Conservation (phyloP, 148 eudicot species). For the Talinum fruticosum region DNA sequence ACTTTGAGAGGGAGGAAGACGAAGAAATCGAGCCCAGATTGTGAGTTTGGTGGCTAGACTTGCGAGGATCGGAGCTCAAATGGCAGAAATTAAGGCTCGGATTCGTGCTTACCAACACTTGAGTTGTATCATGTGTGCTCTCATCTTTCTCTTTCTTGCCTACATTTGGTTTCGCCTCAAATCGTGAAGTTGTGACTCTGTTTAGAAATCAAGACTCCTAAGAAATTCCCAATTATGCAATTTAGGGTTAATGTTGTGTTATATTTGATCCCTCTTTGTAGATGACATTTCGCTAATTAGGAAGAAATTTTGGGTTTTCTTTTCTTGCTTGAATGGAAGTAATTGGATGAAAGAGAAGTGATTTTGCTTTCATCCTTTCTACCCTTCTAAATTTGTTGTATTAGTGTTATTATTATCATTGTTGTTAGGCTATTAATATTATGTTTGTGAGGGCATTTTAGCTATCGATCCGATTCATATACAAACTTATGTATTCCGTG, state of each 20-base stretch:
- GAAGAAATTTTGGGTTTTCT: not conserved
- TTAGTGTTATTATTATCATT: no score
- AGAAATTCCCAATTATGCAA: not conserved
- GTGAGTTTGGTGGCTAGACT: slow-evolving; percentile 6
- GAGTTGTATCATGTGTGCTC: not conserved
- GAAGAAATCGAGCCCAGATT: slow-evolving; percentile 6
- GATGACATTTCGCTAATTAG: not conserved
- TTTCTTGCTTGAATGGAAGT: no score
- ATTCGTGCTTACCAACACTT: not conserved
- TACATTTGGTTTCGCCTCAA: not conserved
- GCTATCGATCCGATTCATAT: no score
- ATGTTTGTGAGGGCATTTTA: no score
- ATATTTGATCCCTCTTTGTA: not conserved
- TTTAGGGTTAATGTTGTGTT: not conserved
- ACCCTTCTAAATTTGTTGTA: no score
- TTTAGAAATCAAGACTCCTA: not conserved
- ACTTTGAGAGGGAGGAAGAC: not conserved
- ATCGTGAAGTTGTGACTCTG: not conserved
- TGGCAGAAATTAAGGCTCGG: slow-evolving; percentile 9
- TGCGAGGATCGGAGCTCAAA: not conserved
- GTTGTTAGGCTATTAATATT: no score
- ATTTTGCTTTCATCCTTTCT: no score
- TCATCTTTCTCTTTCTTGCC: slow-evolving; percentile 8
- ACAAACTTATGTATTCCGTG: no score
- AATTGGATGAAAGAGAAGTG: no score